A percentile compares a stretch with the other conserved stretches of the same genome.
Conservation (phyloP, 2,329 filamentous ascomycete genomes). For the Scedosporium apiospermum region DNA sequence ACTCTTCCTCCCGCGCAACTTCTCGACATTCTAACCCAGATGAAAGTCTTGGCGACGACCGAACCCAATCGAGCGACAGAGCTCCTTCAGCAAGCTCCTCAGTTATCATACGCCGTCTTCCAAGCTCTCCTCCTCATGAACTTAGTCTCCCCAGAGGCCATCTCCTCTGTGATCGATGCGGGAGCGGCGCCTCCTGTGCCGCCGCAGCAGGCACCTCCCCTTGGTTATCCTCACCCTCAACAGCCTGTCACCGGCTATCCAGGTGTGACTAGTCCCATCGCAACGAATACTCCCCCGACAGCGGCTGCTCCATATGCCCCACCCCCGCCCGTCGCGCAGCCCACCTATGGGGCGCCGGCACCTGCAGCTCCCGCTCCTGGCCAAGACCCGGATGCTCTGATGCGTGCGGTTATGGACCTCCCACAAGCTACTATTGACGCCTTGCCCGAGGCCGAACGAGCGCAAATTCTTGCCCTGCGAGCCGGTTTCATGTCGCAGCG, state of each 20-base stretch:
- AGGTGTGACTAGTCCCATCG: slow-evolving; percentile 16
- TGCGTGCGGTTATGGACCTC: slow-evolving; percentile 74
- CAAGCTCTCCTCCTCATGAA: slow-evolving; percentile 89
- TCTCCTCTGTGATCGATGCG: slow-evolving; percentile 69
- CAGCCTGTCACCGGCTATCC: slow-evolving; percentile 24
- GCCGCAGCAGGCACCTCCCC: slow-evolving; percentile 21
- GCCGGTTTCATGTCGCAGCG: slow-evolving; percentile 45
- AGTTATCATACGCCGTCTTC: slow-evolving; percentile 90
- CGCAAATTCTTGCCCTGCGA: slow-evolving; percentile 70
- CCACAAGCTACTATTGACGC: slow-evolving; percentile 72
- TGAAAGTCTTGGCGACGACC: slow-evolving; percentile 78
- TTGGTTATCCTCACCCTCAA: slow-evolving; percentile 18
- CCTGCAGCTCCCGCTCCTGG: slow-evolving; percentile 25
- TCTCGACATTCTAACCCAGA: slow-evolving; percentile 85
- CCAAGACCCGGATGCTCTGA: slow-evolving; percentile 60
- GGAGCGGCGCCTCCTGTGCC: slow-evolving; percentile 32
- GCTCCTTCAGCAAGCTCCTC: slow-evolving; percentile 78
- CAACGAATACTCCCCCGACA: slow-evolving; percentile 40
- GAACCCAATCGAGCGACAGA: slow-evolving; percentile 80
- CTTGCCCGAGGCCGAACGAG: slow-evolving; percentile 63
- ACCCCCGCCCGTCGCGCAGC: slow-evolving; percentile 23
- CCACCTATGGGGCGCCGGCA: slow-evolving; percentile 26
- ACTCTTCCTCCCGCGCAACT: slow-evolving; percentile 81
- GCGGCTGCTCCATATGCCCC: slow-evolving; percentile 34
- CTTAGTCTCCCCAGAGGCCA: slow-evolving; percentile 75